Conservation (phyloP, 148 eudicot species). For the Amaranthus palmeri region DNA sequence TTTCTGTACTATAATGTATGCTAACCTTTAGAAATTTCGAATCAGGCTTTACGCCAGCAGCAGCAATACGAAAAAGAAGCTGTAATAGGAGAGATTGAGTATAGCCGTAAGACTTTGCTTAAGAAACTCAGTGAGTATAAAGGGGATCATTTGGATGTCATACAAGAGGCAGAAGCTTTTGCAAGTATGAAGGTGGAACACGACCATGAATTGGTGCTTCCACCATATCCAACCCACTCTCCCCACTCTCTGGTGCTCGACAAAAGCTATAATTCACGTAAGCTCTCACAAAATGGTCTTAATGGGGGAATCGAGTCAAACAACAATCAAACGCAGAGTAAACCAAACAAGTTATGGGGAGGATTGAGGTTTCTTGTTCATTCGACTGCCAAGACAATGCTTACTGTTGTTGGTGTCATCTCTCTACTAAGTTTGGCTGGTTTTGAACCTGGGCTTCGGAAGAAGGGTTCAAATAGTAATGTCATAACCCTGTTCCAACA, state of each 20-base stretch:
- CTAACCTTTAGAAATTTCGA: constrained; percentile 3
- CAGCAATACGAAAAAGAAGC: constrained; percentile 87
- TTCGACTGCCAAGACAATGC: constrained; percentile 60
- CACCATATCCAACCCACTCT: constrained; percentile 63
- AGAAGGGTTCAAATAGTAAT: constrained; percentile 39
- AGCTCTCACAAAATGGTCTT: constrained; percentile 47
- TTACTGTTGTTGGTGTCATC: constrained; percentile 71
- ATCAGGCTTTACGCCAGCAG: constrained; percentile 76
- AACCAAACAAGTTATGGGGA: constrained; percentile 33
- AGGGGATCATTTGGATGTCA: constrained; percentile 73
- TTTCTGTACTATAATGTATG: neutral
- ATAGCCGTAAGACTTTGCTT: constrained; percentile 68
- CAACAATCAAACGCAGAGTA: constrained; percentile 21
- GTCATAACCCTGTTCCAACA: constrained; percentile 32
- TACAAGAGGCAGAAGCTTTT: constrained; percentile 73
- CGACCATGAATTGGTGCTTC: constrained; percentile 63
- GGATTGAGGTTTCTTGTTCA: constrained; percentile 48
- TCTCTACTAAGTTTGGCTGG: constrained; percentile 75
- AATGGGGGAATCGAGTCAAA: constrained; percentile 24
- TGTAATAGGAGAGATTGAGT: constrained; percentile 67
- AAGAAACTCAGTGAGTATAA: constrained; percentile 67
- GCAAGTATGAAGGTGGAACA: constrained; percentile 72
- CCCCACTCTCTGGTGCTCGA: constrained; percentile 39
- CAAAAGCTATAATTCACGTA: constrained; percentile 32
- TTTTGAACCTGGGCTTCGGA: constrained; percentile 57